Base-by-base conservation (phyloP, 495 filamentous ascomycete genomes). In the Xylaria castorea region DNA sequence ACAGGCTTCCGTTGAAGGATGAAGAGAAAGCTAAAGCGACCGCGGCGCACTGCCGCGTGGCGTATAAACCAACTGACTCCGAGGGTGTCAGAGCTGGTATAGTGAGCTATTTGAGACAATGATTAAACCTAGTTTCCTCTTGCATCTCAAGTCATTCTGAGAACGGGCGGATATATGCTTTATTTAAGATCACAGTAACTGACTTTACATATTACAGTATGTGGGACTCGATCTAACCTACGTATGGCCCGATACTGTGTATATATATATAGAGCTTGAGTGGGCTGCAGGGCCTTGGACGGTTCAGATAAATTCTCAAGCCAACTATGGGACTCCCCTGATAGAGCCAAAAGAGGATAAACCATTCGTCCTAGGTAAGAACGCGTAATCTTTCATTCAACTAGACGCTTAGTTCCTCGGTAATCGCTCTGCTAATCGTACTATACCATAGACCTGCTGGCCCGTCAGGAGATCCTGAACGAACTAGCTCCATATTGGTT, bases 1-100 rank as follows among this genome's bases (percentile, higher is more conserved):
- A 61, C n/a, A 36, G 2, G 34, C 30, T 36, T 38, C 32, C 58
- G 34, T 22, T 61, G 18, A 61, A 36, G 34, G 32, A 36, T 20
- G 18, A 11, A 1, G 58, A 61, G 30, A 61, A 38, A 12, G 32
- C 32, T 20, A n/a, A 38, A 38, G 32, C 32, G 34, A 61, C 58
- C 32, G 58, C 34, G 34, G 20, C 32, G 34, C 58, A 36, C 34
- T 61, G 58, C 34, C 32, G 6, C 3, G 4, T 61, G 22, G 58
- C 58, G n/a, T 61, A 38, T 38, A 61, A 61, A 22, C 58, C 58
- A 22, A n/a, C 30, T 0, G 58, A 61, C 34, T 61, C 58, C n/a
- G 32, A 18, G n/a, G 20, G n/a, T n/a, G 2, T 38, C 32, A 61
- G 11, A 14, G 58, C 58, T 40, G 58, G 58, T 38, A 61, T 61